phyloP scores from a whole-genome alignment of 345 rosid species.

The Aquilaria sinensis region DNA sequence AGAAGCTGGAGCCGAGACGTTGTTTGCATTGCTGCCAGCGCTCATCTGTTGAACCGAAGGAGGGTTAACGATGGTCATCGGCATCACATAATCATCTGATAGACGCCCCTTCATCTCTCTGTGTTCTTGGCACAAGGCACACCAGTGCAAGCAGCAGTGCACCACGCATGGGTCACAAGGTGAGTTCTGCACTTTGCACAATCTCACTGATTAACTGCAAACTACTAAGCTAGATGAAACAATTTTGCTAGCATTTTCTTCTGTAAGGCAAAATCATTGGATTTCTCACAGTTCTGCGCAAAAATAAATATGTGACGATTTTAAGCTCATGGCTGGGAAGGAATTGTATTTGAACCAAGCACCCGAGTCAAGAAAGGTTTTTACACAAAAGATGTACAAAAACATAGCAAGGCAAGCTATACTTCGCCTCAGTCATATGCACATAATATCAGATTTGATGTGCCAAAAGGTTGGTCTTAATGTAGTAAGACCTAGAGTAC shows the following conservation, averaged over 20 bases:
- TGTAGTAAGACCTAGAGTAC: too few relatives aligned
- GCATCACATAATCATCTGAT: conserved; percentile 58
- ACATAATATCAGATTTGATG: too few relatives aligned
- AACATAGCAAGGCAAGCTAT: too few relatives aligned
- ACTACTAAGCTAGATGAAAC: too few relatives aligned
- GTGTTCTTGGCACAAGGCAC: conserved; percentile 74
- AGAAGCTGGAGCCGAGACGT: conserved; percentile 24
- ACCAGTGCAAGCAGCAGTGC: conserved; percentile 55
- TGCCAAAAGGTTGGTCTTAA: too few relatives aligned
- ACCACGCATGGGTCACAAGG: conserved; percentile 74
- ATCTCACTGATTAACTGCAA: too few relatives aligned
- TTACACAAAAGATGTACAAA: too few relatives aligned
- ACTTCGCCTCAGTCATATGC: too few relatives aligned
- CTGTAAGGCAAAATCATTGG: too few relatives aligned
- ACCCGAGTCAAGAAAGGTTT: background rate
- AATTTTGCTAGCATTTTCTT: too few relatives aligned
- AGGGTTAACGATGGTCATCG: conserved; percentile 77
- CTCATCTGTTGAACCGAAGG: conserved; percentile 80
- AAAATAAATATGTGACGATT: too few relatives aligned
- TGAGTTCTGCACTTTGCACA: conserved; percentile 48
- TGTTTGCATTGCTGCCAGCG: conserved; percentile 31
- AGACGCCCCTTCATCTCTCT: conserved; percentile 74
- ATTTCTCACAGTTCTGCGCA: background rate
- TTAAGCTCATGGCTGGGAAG: background rate
- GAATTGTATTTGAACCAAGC: background rate